Evolutionary conservation across 768 basidiomycete species (phyloP).

Genomic region (Cantharellus anzutake): DNA sequence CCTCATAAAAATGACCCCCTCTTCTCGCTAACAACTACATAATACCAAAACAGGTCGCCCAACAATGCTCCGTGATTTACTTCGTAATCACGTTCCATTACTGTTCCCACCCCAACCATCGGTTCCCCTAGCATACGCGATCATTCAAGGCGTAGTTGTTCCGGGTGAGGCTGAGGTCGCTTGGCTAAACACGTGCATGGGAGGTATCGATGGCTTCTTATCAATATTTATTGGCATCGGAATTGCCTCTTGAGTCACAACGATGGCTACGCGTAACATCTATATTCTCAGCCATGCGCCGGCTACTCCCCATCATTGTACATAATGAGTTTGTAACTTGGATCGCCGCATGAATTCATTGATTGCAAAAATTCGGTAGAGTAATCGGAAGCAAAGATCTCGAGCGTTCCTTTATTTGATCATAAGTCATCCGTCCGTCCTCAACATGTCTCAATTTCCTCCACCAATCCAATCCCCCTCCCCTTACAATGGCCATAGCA

Average conservation of each 20-base stretch:
- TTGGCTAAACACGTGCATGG: slow-evolving; percentile 84
- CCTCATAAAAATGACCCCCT: not conserved
- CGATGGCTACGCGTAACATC: too few relatives aligned
- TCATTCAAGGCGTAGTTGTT: slow-evolving; percentile 68
- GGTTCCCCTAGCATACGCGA: slow-evolving; percentile 43
- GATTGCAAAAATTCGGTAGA: too few relatives aligned
- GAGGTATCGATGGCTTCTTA: slow-evolving; percentile 91
- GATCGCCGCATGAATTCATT: too few relatives aligned
- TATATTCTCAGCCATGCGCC: too few relatives aligned
- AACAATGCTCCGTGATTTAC: slow-evolving; percentile 47
- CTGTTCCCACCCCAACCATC: slow-evolving; percentile 45
- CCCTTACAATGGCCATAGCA: too few relatives aligned
- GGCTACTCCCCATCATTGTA: too few relatives aligned
- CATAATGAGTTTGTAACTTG: too few relatives aligned
- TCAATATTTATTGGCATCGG: slow-evolving; percentile 62
- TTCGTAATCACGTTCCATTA: slow-evolving; percentile 58
- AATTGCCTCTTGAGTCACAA: not conserved
- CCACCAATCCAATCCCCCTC: too few relatives aligned
- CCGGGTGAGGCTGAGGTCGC: slow-evolving; percentile 81
- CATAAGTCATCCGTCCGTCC: too few relatives aligned
- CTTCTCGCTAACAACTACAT: not conserved
- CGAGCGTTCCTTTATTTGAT: too few relatives aligned
- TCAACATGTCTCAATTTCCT: too few relatives aligned
- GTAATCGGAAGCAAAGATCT: too few relatives aligned
- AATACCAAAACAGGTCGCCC: slow-evolving; percentile 32